Evolutionary conservation across 129 eudicot species (phyloP).

Genomic region (Pulicaria dysenterica): DNA sequence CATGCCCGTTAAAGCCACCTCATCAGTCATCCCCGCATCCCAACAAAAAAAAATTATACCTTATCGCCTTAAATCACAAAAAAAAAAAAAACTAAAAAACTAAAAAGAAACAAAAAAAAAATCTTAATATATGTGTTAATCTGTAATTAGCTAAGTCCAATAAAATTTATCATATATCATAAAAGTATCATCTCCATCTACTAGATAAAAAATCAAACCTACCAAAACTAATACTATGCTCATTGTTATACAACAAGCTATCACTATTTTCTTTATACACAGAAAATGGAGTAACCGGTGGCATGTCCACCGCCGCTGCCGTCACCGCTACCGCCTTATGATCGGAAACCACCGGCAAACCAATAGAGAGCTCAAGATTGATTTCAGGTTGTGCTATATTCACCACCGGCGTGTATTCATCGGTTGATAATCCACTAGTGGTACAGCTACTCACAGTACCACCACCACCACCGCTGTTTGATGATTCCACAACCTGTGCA

Average conservation of each 20-base stretch:
- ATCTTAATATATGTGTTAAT: slow-evolving; percentile 23
- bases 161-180: slow-evolving; percentile 5
- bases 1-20: no score
- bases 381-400: slow-evolving; percentile 29
- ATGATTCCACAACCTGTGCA: slow-evolving; percentile 1
- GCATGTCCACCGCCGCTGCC: background rate
- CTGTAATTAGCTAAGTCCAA: slow-evolving; percentile 35
- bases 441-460: slow-evolving; percentile 31
- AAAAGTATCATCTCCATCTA: slow-evolving; percentile 37
- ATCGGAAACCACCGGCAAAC: slow-evolving; percentile 28
- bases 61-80: no score
- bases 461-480: slow-evolving; percentile 23
- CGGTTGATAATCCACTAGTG: slow-evolving; percentile 37
- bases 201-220: slow-evolving; percentile 29
- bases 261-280: slow-evolving; percentile 31
- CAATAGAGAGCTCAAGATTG: slow-evolving; percentile 39
- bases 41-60: no score
- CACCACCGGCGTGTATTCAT: slow-evolving; percentile 18
- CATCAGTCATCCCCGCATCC: no score
- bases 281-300: slow-evolving; percentile 25
- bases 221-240: slow-evolving; percentile 35
- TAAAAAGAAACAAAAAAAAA: slow-evolving; percentile 23
- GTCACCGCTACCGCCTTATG: slow-evolving; percentile 1
- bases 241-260: slow-evolving; percentile 34
- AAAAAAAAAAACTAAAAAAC: no score